Evolutionary conservation across 306 rosid species (phyloP).

Genomic region (Glycine tomentella): DNA sequence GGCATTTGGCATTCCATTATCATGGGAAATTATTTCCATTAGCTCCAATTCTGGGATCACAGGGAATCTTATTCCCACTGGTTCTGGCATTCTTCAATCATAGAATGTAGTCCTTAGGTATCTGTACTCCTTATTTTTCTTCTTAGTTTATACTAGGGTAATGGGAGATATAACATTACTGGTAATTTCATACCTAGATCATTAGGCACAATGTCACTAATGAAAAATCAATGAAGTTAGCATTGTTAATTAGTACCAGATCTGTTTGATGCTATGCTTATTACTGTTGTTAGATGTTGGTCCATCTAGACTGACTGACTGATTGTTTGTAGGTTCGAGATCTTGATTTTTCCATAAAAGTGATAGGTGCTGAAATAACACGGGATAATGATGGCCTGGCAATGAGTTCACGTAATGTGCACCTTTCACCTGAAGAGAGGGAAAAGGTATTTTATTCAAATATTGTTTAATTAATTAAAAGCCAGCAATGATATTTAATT

Average conservation of each 20-base stretch:
- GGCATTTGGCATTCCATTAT: too few relatives aligned
- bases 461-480: neutral
- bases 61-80: neutral
- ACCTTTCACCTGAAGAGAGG: constrained; percentile 75
- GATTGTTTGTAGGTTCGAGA: constrained; percentile 75
- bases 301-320: too few relatives aligned
- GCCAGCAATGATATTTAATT: constrained; percentile 11
- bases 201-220: neutral
- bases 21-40: neutral
- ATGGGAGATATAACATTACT: too few relatives aligned
- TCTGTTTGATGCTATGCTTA: constrained; percentile 11
- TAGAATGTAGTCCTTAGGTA: neutral
- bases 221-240: constrained; percentile 1
- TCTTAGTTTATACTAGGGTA: neutral
- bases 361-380: constrained; percentile 73
- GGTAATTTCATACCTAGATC: neutral
- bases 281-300: constrained; percentile 10
- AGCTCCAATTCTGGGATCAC: neutral
- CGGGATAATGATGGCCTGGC: constrained; percentile 90
- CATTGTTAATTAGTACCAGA: neutral
- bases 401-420: constrained; percentile 94
- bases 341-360: constrained; percentile 79
- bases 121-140: neutral
- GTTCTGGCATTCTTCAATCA: neutral
- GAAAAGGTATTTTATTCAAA: neutral